Evolutionary conservation across 306 rosid genomes (phyloP).

Genomic region (Cucumis cinereus): DNA sequence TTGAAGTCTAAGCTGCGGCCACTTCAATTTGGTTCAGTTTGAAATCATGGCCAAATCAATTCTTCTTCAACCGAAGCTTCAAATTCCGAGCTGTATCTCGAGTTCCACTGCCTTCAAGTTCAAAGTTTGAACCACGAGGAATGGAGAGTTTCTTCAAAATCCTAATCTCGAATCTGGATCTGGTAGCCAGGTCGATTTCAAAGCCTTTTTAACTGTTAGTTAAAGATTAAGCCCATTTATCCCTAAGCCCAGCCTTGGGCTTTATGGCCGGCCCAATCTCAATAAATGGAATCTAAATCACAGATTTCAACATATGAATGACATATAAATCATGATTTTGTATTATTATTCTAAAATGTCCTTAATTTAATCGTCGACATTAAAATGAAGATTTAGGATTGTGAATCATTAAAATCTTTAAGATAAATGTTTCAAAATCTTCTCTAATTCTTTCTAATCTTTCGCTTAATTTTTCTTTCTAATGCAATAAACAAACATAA

Average conservation of each 20-base stretch:
- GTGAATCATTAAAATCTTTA: no score
- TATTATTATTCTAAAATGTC: no score
- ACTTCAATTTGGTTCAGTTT: not conserved
- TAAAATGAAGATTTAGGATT: no score
- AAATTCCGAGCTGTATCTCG: not conserved
- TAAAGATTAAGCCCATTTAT: not conserved
- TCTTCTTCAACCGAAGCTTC: no score
- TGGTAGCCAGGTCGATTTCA: not conserved
- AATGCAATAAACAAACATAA: no score
- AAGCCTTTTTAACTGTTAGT: not conserved
- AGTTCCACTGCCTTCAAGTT: not conserved
- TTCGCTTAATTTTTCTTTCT: no score
- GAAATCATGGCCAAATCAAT: not conserved
- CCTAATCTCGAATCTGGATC: not conserved
- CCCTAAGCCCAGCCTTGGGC: not conserved
- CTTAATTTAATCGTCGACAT: no score
- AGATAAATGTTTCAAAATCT: no score
- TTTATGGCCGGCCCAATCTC: not conserved
- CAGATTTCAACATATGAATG: no score
- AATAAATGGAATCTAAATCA: no score
- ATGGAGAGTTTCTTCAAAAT: not conserved
- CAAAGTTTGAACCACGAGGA: not conserved
- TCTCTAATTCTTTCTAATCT: no score
- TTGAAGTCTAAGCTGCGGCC: not conserved
- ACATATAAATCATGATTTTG: no score